Conservation (phyloP, 352 stramenopile species). For the Pythium dissotocum region DNA sequence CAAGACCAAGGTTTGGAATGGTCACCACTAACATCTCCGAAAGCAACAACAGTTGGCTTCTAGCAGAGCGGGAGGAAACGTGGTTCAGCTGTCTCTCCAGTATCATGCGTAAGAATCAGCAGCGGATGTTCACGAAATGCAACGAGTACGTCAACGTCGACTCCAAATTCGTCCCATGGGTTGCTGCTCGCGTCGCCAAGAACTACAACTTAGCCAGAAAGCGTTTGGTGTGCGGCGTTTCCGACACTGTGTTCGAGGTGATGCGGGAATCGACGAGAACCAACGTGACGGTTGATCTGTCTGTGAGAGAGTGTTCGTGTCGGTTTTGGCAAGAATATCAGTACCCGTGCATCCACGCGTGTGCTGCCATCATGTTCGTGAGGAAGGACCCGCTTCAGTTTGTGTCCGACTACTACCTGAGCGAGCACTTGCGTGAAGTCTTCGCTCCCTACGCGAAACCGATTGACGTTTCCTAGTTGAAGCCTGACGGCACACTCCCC, state of each 20-base stretch:
- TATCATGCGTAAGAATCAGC: constrained; percentile 18
- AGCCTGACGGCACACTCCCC: constrained; percentile 9
- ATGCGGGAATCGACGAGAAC: neutral
- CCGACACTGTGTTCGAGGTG: constrained; percentile 15
- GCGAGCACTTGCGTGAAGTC: neutral
- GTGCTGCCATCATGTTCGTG: constrained; percentile 11
- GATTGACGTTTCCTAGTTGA: neutral
- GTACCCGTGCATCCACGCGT: constrained; percentile 25
- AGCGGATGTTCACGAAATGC: constrained; percentile 12
- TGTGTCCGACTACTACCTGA: constrained; percentile 16
- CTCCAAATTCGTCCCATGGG: constrained; percentile 6
- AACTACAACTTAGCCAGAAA: constrained; percentile 3
- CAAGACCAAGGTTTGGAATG: constrained; percentile 14
- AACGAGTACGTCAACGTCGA: constrained; percentile 1
- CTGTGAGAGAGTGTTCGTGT: constrained; percentile 3
- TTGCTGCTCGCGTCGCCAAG: constrained; percentile 1
- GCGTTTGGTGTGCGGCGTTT: neutral
- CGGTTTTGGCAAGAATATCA: constrained; percentile 19
- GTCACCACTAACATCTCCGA: constrained; percentile 24
- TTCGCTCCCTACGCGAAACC: constrained; percentile 11
- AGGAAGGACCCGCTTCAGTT: constrained; percentile 9
- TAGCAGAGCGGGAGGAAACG: constrained; percentile 6
- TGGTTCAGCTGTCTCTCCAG: constrained; percentile 21
- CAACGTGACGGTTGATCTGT: constrained; percentile 6
- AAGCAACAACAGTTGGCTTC: constrained; percentile 21